Percentiles rank a stretch among this genome's conserved stretches.
These are phyloP conservation scores for Penicillium sp. DNA, from an alignment of 2,329 filamentous ascomycete species.

Conservation along the genomic window DNA sequence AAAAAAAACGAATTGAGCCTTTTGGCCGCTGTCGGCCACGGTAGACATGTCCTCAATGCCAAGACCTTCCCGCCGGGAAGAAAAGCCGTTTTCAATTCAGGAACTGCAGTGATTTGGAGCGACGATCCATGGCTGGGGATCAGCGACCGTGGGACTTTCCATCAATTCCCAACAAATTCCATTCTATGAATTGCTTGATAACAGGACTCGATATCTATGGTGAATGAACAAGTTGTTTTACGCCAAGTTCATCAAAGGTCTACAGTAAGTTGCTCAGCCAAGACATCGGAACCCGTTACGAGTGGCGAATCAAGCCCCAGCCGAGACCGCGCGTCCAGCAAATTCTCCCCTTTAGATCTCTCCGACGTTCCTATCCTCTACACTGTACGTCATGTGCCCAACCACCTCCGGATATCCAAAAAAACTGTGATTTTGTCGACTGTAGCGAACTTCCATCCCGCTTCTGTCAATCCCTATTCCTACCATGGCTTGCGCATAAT, in stretches of 20 bases:
- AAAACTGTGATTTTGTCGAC: constrained; percentile 5
- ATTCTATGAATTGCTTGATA: background rate
- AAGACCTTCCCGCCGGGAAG: background rate
- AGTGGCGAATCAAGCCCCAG: constrained; percentile 4
- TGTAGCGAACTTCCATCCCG: background rate
- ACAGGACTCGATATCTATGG: background rate
- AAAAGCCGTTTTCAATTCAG: background rate
- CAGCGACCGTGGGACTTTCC: background rate
- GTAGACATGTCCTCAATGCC: background rate
- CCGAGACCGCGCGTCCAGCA: constrained; percentile 12
- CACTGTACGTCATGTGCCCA: constrained; percentile 2
- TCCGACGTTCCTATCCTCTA: background rate
- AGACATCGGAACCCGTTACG: background rate
- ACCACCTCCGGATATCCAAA: background rate
- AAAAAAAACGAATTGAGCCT: too few relatives aligned
- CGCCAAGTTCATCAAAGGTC: background rate
- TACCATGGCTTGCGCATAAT: background rate
- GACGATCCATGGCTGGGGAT: background rate
- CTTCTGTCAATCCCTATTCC: background rate
- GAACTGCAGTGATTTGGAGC: background rate
- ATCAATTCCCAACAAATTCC: background rate
- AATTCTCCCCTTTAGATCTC: constrained; percentile 1
- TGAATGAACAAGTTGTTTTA: background rate
- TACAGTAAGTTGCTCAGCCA: background rate
- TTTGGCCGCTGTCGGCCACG: too few relatives aligned